A percentile compares a stretch with the other conserved stretches of the same genome.
These are phyloP conservation scores for Pulchroboletus neoregius DNA, from an alignment of 1,284 basidiomycete genomes.

Conservation along the genomic window DNA sequence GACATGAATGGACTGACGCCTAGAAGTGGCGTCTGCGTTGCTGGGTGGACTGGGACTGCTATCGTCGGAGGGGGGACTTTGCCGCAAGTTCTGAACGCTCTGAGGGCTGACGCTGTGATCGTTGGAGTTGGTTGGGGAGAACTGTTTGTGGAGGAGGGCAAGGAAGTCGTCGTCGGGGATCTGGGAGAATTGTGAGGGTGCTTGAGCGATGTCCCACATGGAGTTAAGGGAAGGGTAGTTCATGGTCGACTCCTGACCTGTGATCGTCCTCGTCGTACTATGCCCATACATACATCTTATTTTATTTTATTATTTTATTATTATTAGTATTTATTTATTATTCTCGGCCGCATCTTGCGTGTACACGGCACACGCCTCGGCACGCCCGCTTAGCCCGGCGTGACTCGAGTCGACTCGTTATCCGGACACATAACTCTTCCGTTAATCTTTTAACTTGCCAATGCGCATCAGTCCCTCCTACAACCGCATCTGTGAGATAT, in stretches of 20 bases:
- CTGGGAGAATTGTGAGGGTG: constrained; percentile 54
- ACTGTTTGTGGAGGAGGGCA: constrained; percentile 71
- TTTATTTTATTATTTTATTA: constrained; percentile 4
- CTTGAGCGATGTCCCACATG: constrained; percentile 67
- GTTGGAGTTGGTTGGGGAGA: constrained; percentile 36
- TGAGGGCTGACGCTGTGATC: constrained; percentile 45
- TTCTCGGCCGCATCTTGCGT: constrained; percentile 7
- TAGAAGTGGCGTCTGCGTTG: constrained; percentile 32
- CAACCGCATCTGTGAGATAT: background rate
- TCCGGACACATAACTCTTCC: background rate
- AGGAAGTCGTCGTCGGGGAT: constrained; percentile 75
- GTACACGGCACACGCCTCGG: background rate
- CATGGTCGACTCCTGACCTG: constrained; percentile 20
- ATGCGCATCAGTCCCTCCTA: no score
- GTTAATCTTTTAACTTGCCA: no score
- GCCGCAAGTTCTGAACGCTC: constrained; percentile 40
- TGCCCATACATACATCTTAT: background rate
- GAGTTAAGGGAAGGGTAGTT: constrained; percentile 33
- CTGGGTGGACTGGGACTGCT: constrained; percentile 72
- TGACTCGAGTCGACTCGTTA: background rate
- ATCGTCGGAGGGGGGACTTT: constrained; percentile 56
- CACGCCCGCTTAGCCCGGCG: background rate
- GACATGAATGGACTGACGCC: constrained; percentile 31
- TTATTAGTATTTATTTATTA: constrained; percentile 7
- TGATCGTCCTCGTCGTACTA: constrained; percentile 2